Percentiles rank a stretch among this genome's conserved stretches.
Conservation (phyloP, 345 rosid species). For the Diplotaxis tenuifolia region DNA sequence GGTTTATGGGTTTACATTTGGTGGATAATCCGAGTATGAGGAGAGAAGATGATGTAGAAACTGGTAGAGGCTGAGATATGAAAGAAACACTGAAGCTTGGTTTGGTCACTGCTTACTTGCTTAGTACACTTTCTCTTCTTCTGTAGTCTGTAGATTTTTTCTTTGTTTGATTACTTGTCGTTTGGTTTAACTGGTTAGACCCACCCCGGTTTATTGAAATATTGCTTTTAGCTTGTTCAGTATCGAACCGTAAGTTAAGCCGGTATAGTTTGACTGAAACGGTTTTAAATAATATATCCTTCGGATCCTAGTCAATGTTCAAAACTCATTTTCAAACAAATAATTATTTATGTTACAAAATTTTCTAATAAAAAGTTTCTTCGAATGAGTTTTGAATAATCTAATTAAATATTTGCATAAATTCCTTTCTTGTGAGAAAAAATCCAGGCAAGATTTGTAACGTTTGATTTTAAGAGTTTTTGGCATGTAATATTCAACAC, state of each 20-base stretch:
- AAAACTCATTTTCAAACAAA: not conserved
- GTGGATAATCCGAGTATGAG: conserved; percentile 33
- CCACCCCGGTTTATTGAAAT: not conserved
- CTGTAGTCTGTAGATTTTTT: conserved; percentile 1
- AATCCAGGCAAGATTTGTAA: not conserved
- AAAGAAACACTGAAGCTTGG: conserved; percentile 3
- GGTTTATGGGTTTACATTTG: conserved; percentile 47
- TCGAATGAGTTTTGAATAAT: not conserved
- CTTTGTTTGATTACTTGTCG: conserved; percentile 15
- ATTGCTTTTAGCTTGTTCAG: not conserved
- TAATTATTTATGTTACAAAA: not conserved
- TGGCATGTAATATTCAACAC: not conserved
- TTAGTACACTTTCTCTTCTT: too few relatives aligned
- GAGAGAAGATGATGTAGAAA: conserved; percentile 45
- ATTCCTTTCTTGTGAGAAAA: not conserved
- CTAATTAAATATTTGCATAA: not conserved
- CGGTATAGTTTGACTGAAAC: not conserved
- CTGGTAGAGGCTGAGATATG: conserved; percentile 37
- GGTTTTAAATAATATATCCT: not conserved
- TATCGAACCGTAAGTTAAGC: not conserved
- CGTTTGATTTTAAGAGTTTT: not conserved
- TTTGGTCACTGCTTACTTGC: conserved; percentile 9
- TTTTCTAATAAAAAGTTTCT: not conserved
- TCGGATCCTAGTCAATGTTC: not conserved
- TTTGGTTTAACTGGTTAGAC: conserved; percentile 5